These are phyloP conservation scores for Annulohypoxylon bovei DNA, from an alignment of 495 filamentous ascomycete species.

Conservation along the genomic window DNA sequence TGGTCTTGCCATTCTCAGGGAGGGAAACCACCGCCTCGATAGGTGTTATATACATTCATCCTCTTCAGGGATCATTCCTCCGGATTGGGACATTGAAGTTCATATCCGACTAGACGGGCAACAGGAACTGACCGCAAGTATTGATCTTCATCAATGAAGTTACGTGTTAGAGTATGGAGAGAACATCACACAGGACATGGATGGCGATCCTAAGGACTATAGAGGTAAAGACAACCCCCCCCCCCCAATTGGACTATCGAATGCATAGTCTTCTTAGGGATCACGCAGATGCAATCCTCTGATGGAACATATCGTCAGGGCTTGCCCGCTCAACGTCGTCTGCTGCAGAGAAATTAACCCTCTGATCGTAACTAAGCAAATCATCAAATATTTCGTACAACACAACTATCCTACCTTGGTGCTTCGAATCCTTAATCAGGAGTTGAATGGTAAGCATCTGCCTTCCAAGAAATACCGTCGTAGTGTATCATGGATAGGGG, in stretches of 20 bases:
- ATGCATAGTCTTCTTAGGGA: background rate
- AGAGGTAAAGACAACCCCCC: background rate
- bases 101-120: background rate
- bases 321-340: background rate
- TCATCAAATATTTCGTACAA: background rate
- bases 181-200: slow-evolving; percentile 15
- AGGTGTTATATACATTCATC: background rate
- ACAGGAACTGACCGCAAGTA: background rate
- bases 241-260: too few species aligned
- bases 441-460: too few species aligned
- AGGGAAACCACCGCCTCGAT: background rate
- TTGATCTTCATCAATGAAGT: slow-evolving; percentile 6
- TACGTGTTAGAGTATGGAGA: background rate
- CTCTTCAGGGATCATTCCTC: background rate
- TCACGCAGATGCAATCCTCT: background rate
- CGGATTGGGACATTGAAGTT: background rate
- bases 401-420: background rate
- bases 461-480: too few species aligned
- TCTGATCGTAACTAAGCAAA: background rate
- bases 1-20: background rate
- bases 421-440: too few species aligned
- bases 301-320: background rate
- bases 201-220: slow-evolving; percentile 12
- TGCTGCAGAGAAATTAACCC: background rate
- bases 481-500: too few species aligned